Evolutionary conservation across 2,329 filamentous ascomycete genomes (phyloP), one percentile per base, ranked within the genome.

Genomic region (Acarospora socialis): DNA sequence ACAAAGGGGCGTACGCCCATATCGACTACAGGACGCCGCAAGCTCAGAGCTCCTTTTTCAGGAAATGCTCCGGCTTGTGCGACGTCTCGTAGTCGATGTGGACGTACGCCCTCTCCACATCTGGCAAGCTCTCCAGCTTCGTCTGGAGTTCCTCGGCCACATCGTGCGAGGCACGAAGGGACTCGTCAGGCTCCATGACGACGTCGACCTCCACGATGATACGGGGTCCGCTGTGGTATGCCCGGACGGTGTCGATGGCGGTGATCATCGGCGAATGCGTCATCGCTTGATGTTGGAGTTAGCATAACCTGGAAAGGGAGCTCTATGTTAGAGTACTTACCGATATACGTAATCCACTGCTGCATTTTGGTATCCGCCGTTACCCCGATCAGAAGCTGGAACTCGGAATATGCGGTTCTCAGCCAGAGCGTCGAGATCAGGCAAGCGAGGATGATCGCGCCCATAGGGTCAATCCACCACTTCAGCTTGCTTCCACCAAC

Each of bases 61-160:
- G 53, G 41, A 69, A 75, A 52, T 77, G 86, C 61, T 94, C 86
- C 0, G 87, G 87, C 55, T 90, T 86, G 56, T 95, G 90, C 12
- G 79, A 84, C 3, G 86, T 94, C 61, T 95, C 90, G 47, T 92
- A 95, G 55, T 98, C 90, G 12, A 94, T 86, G 54, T 98, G 90
- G 13, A 95, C 90, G 52, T 94, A 95, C 0, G 84, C 84, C 37
- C 90, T 65, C 66, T 95, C 90, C 7, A 95, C 77, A 51, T 93
- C 78, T 0, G 90, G 87, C 41, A 98, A 57, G 35, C 77, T 81
- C 66, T 98, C 90, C 3, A 95, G 65, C 62, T 95, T 95, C 40
- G 80, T 80, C 64, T 98, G 90, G 46, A 98, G 65, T 46, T 79
- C 84, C 57, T 98, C 90, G 0, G 90, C 87, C 8, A 94, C 73